Evolutionary conservation across 2,329 filamentous ascomycete species (phyloP).

Genomic region (Fusarium floridanum): DNA sequence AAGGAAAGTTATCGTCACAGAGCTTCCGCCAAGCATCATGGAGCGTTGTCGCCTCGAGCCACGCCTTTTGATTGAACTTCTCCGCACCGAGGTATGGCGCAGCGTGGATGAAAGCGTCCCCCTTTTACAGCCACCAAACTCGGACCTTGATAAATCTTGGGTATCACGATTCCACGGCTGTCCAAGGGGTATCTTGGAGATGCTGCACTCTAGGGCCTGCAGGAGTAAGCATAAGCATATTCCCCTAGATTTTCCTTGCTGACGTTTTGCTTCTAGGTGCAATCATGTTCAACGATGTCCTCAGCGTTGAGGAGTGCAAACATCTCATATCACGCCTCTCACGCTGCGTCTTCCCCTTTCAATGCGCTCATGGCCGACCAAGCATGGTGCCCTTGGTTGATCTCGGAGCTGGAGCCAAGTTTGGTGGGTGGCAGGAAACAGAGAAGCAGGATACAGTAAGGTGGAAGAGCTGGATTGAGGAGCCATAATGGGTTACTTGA

Average conservation of each 20-base stretch:
- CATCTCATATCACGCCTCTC: slow-evolving; percentile 69
- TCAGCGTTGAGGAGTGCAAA: slow-evolving; percentile 70
- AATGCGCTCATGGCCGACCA: slow-evolving; percentile 84
- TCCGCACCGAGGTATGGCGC: slow-evolving; percentile 81
- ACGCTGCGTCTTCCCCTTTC: slow-evolving; percentile 79
- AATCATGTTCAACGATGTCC: slow-evolving; percentile 86
- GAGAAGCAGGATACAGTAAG: slow-evolving; percentile 7
- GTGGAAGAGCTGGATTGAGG: slow-evolving; percentile 40
- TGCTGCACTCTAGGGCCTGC: slow-evolving; percentile 82
- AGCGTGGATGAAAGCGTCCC: slow-evolving; percentile 61
- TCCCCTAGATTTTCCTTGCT: background rate
- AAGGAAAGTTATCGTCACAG: slow-evolving; percentile 61
- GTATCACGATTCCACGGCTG: slow-evolving; percentile 74
- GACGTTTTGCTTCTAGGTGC: slow-evolving; percentile 59
- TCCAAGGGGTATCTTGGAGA: slow-evolving; percentile 80
- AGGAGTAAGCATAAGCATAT: slow-evolving; percentile 64
- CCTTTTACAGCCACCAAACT: slow-evolving; percentile 3
- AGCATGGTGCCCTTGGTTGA: slow-evolving; percentile 74
- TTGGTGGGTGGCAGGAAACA: slow-evolving; percentile 46
- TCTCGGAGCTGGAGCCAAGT: slow-evolving; percentile 52
- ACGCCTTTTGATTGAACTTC: slow-evolving; percentile 76
- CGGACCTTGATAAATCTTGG: slow-evolving; percentile 60
- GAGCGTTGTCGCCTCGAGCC: slow-evolving; percentile 83
- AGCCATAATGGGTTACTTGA: background rate
- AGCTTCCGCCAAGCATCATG: slow-evolving; percentile 78